Base-by-base conservation (phyloP, 1,284 basidiomycete genomes). In the Hypsizygus ulmarius region DNA sequence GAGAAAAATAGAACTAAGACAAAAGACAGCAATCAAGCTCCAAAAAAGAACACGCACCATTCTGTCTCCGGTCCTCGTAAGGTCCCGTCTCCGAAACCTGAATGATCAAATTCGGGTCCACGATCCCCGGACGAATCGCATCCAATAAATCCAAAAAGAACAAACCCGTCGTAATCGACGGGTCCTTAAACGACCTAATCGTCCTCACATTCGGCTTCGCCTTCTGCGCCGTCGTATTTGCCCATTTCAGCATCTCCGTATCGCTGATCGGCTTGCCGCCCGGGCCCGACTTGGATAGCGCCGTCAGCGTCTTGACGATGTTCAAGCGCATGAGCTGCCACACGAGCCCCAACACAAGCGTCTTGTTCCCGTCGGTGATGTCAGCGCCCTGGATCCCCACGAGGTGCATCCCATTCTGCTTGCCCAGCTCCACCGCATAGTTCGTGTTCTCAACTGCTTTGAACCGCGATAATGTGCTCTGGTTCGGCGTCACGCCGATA, bases 391-490 rank as follows among this genome's bases (percentile, higher is more conserved):
- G 97, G 58, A 99, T 97, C 16, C 95, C 95, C 47, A 99, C 94
- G 53, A 99, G 77, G 66, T 93, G 93, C 92, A 99, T 93, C 40
- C 88, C 84, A 64, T 91, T 94, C 63, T 90, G 84, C 68, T 89
- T 93, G 12, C 85, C 95, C 12, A 99, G 83, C 44, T 99, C 96
- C 43, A 98, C 88, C 3, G 77, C 85, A 61, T 99, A 99, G 68
- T 99, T 99, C 45, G 93, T 97, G 71, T 99, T 99, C 71, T 99
- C 97, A 29, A 99, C 94, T 37, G 86, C 86, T 77, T 99, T 99
- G 80, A 98, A 99, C 46, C 93, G 79, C 30, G 93, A 94, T 16
- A 99, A 75, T 46, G 84, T 89, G 63, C 87, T 87, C 63, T 89
- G 89, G 57, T 83, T 87, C 7, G 85, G 87, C 5, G 79, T 87